Evolutionary conservation across 768 basidiomycete species (phyloP).

Genomic region (Psilocybe tampanensis): DNA sequence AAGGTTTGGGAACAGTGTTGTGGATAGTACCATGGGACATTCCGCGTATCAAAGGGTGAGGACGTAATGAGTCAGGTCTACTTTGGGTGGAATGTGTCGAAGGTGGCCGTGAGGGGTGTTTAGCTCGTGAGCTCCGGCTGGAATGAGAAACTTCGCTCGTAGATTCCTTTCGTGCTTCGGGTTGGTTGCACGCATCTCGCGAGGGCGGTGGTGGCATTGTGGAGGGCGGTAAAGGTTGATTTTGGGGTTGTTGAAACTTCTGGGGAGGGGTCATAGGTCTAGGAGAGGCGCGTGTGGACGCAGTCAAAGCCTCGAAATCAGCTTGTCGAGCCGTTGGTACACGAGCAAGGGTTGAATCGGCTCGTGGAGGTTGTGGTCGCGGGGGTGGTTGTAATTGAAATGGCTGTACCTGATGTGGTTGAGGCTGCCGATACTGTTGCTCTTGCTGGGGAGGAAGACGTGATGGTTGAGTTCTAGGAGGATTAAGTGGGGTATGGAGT

Average conservation of each 20-base stretch:
- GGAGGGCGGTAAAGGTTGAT: neutral
- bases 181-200: neutral
- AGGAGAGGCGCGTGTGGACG: constrained; percentile 3
- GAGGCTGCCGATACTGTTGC: neutral
- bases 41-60: constrained; percentile 79
- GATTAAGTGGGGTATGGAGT: constrained; percentile 18
- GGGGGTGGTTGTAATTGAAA: neutral
- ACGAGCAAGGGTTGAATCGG: constrained; percentile 22
- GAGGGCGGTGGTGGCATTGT: constrained; percentile 4
- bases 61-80: constrained; percentile 47
- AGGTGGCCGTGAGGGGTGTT: constrained; percentile 59
- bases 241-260: constrained; percentile 13
- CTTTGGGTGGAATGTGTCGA: constrained; percentile 61
- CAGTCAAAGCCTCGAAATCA: constrained; percentile 27
- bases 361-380: constrained; percentile 3
- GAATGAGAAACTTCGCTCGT: constrained; percentile 21
- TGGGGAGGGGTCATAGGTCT: constrained; percentile 9
- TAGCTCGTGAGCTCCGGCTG: constrained; percentile 34
- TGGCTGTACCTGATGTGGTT: neutral
- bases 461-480: constrained; percentile 12
- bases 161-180: constrained; percentile 7
- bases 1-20: constrained; percentile 47
- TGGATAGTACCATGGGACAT: constrained; percentile 60
- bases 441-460: constrained; percentile 7
- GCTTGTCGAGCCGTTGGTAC: constrained; percentile 39